Evolutionary conservation across 441 rosid species (phyloP), one percentile per base, ranked within the genome.

Genomic region (Croton setiger): DNA sequence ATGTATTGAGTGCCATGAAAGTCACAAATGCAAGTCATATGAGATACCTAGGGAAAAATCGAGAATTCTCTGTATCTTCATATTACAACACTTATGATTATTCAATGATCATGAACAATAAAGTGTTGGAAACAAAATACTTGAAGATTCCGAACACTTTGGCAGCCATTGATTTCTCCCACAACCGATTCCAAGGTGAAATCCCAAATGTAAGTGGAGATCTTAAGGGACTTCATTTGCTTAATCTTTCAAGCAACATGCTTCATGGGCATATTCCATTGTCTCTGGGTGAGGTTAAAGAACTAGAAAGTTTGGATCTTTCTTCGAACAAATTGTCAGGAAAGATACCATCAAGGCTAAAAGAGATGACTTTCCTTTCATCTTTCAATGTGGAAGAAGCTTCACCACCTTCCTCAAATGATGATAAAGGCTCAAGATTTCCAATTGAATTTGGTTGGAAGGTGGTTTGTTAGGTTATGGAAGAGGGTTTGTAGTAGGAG

Each of bases 91-190:
- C 5, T 83, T 83, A n/a, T 69, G 82, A 49, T 74, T 62, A 74
- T 75, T 83, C n/a, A 76, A 82, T 51, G 9, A 51, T 8, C 78
- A 75, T 44, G 68, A 67, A 17, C 70, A 80, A 43, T 61, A 68
- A 63, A 82, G 71, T 63, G 60, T 52, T 73, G 57, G 75, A 72
- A 67, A 70, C 77, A 47, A 77, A 70, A 21, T 82, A 77, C 73
- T 76, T 81, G 5, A 84, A 82, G 78, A 69, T 90, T 60, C 93
- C 91, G 1, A 85, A 84, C 66, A 82, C 84, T 70, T 86, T 86
- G 60, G 79, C 23, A 69, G 91, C 90, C 45, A 74, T 71, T 72
- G 84, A 86, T 67, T 39, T 67, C 54, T 67, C 63, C 54, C 74
- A 49, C 76, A 85, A 86, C 76, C 77, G 66, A 66, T 80, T 90